Percentiles rank a stretch among this genome's conserved stretches.
phyloP scores from a whole-genome alignment of 805 yeast species.

The Yamadazyma ubonensis region DNA sequence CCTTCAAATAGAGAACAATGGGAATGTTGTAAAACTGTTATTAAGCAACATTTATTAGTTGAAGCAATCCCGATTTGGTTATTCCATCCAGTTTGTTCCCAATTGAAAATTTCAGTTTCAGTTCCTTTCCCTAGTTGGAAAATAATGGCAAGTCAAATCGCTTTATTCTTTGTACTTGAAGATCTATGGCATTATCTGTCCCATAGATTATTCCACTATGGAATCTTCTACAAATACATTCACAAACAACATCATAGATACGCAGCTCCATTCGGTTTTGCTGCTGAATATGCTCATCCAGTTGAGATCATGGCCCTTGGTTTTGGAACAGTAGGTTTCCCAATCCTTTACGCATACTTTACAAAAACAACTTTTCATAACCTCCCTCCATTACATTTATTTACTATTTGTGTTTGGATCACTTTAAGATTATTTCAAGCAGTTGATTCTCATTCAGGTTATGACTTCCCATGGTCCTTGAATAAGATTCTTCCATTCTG shows the following conservation, averaged over 20 bases:
- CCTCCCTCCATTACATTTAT: conserved; percentile 61
- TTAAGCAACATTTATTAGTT: conserved; percentile 83
- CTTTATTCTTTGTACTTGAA: conserved; percentile 78
- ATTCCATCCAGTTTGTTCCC: conserved; percentile 88
- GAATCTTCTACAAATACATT: conserved; percentile 84
- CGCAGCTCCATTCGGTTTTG: conserved; percentile 95
- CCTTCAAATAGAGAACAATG: conserved; percentile 85
- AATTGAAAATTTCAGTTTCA: conserved; percentile 69
- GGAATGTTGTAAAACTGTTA: conserved; percentile 85
- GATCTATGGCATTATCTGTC: conserved; percentile 98
- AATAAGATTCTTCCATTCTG: conserved; percentile 91
- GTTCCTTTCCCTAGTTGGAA: conserved; percentile 81
- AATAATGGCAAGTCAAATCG: conserved; percentile 64
- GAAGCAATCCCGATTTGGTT: conserved; percentile 97
- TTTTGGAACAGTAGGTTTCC: conserved; percentile 94
- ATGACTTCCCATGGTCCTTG: conserved; percentile 95
- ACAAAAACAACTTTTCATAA: conserved; percentile 41
- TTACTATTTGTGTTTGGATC: conserved; percentile 90
- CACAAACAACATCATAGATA: conserved; percentile 98
- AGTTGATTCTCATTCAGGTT: conserved; percentile 96
- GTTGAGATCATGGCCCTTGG: conserved; percentile 88
- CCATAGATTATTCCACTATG: conserved; percentile 87
- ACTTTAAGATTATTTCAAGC: conserved; percentile 90
- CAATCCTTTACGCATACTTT: conserved; percentile 76
- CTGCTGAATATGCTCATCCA: conserved; percentile 98